Evolutionary conservation across 768 basidiomycete species (phyloP).

Genomic region (Favolaschia claudopus): DNA sequence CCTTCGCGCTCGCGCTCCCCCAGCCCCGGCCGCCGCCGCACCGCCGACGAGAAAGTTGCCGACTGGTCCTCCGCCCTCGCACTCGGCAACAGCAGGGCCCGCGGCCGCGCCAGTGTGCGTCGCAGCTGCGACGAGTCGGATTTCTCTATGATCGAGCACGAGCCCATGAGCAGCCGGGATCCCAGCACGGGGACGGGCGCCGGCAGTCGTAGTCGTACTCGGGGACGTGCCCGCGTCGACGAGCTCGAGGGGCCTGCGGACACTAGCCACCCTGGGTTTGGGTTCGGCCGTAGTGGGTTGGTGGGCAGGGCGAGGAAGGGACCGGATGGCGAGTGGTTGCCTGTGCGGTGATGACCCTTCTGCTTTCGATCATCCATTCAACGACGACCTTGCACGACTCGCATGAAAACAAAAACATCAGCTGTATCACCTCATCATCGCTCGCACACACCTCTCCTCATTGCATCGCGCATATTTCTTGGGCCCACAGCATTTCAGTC

Average conservation of each 20-base stretch:
- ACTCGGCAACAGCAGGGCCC: no score
- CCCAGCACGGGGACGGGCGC: constrained; percentile 31
- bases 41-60: constrained; percentile 47
- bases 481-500: not conserved
- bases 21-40: constrained; percentile 47
- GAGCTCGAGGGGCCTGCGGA: constrained; percentile 57
- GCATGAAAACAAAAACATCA: constrained; percentile 2
- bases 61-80: constrained; percentile 55
- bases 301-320: constrained; percentile 47
- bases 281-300: constrained; percentile 71
- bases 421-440: not conserved
- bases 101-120: constrained; percentile 53
- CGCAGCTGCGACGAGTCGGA: constrained; percentile 55
- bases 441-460: not conserved
- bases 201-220: constrained; percentile 41
- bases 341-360: constrained; percentile 5
- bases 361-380: no score
- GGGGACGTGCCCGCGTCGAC: constrained; percentile 63
- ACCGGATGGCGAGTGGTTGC: not conserved
- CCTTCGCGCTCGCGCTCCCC: constrained; percentile 47
- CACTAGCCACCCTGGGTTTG: constrained; percentile 66
- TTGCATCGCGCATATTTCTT: not conserved
- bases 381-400: not conserved
- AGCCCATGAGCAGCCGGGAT: constrained; percentile 31
- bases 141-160: no score